These are phyloP conservation scores for Thuja plicata DNA, from an alignment of 83 land plant species.

Conservation along the genomic window DNA sequence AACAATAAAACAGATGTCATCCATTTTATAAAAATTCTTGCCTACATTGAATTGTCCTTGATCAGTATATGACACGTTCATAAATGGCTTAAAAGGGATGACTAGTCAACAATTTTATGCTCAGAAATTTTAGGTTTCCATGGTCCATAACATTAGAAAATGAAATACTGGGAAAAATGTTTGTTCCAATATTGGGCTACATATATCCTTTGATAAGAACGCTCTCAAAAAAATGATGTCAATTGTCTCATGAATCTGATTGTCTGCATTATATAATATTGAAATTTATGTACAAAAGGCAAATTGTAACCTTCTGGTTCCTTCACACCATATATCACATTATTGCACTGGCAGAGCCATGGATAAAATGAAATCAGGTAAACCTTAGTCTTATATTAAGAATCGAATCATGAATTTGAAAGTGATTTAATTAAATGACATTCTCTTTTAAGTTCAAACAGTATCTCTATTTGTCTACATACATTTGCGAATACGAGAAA, in stretches of 20 bases:
- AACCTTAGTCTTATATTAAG: background rate
- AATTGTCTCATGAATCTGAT: background rate
- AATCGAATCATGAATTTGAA: background rate
- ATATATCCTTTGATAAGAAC: background rate
- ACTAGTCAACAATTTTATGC: background rate
- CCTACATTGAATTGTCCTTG: background rate
- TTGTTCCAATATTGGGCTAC: background rate
- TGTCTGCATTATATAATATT: background rate
- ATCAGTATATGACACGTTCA: background rate
- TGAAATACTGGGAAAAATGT: background rate
- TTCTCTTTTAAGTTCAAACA: background rate
- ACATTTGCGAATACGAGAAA: background rate
- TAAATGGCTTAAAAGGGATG: background rate
- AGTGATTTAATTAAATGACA: background rate
- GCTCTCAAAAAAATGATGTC: background rate
- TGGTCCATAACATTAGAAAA: background rate
- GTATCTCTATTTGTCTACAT: background rate
- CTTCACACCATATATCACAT: background rate
- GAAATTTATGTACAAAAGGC: background rate
- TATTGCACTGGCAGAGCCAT: background rate
- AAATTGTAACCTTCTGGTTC: background rate
- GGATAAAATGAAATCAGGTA: background rate
- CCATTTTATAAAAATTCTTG: background rate
- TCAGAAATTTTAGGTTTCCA: background rate
- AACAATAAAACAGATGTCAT: background rate